A percentile compares a stretch with the other conserved stretches of the same genome.
These are phyloP conservation scores for Ophiosphaerella korrae DNA, from an alignment of 2,329 filamentous ascomycete species.

Conservation along the genomic window DNA sequence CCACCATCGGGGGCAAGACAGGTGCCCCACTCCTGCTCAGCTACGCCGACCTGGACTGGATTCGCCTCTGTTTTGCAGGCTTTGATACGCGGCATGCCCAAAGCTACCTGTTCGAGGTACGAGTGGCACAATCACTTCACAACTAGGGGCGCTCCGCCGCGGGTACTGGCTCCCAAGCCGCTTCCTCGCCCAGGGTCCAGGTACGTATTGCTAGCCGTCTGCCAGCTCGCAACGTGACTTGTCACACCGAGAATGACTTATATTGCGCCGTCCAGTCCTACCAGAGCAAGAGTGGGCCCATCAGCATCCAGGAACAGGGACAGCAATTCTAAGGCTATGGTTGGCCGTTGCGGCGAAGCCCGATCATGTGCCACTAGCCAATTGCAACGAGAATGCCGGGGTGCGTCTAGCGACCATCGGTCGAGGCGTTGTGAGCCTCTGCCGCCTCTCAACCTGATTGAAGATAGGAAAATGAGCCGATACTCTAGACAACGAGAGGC, in stretches of 20 bases:
- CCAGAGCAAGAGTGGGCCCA: constrained; percentile 24
- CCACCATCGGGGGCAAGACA: constrained; percentile 13
- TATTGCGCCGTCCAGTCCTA: constrained; percentile 22
- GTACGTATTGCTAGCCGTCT: constrained; percentile 25
- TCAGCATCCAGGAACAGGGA: constrained; percentile 26
- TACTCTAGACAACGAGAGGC: constrained; percentile 21
- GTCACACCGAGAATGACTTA: constrained; percentile 23
- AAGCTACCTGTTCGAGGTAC: constrained; percentile 22
- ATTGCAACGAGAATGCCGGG: constrained; percentile 29
- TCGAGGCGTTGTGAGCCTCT: constrained; percentile 23
- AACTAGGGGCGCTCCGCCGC: constrained; percentile 26
- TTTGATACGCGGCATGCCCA: constrained; percentile 20
- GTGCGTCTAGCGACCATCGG: constrained; percentile 13
- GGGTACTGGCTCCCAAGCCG: constrained; percentile 37
- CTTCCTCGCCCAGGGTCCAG: constrained; percentile 29
- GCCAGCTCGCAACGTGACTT: constrained; percentile 32
- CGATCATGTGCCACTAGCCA: constrained; percentile 24
- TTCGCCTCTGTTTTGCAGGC: constrained; percentile 33
- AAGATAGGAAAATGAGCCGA: constrained; percentile 30
- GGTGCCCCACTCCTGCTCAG: constrained; percentile 27
- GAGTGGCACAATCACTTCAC: constrained; percentile 31
- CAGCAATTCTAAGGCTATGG: constrained; percentile 25
- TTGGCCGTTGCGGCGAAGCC: constrained; percentile 27
- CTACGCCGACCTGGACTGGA: constrained; percentile 28
- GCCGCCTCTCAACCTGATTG: constrained; percentile 31